phyloP scores from a whole-genome alignment of 257 asterid species.

The Solanum piurae region DNA sequence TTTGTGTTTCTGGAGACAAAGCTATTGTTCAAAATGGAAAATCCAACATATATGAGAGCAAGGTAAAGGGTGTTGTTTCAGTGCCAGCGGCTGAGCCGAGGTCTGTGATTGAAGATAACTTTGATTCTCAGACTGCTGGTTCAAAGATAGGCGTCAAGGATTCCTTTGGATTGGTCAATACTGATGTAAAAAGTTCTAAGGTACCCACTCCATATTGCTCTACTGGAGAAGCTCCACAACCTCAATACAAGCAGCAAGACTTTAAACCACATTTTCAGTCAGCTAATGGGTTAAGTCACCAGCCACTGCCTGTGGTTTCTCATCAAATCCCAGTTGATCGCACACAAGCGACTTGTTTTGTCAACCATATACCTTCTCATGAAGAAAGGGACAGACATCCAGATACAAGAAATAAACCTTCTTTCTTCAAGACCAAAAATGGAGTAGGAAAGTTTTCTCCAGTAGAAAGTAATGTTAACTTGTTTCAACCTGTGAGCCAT shows the following conservation, averaged over 20 bases:
- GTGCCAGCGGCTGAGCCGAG: slow-evolving; percentile 16
- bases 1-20: slow-evolving; percentile 18
- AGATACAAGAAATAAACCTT: slow-evolving; percentile 5
- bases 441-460: slow-evolving; percentile 16
- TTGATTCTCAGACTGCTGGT: slow-evolving; percentile 27
- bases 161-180: slow-evolving; percentile 18
- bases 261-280: slow-evolving; percentile 13
- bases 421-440: slow-evolving; percentile 9
- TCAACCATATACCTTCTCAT: slow-evolving; percentile 4
- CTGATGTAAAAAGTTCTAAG: slow-evolving; percentile 26
- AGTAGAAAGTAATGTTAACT: slow-evolving; percentile 15
- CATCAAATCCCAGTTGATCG: slow-evolving; percentile 10
- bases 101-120: slow-evolving; percentile 8
- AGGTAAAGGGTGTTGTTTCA: slow-evolving; percentile 19
- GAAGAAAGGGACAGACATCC: slow-evolving; percentile 6
- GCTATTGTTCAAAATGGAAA: slow-evolving; percentile 21
- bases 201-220: slow-evolving; percentile 25
- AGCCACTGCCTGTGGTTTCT: slow-evolving; percentile 9
- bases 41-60: slow-evolving; percentile 18
- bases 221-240: slow-evolving; percentile 21
- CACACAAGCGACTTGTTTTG: slow-evolving; percentile 3
- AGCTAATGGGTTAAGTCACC: slow-evolving; percentile 12
- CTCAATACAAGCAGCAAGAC: slow-evolving; percentile 30
- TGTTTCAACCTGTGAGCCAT: slow-evolving; percentile 29
- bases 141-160: slow-evolving; percentile 16